Percentiles rank a stretch among this genome's conserved stretches.
Evolutionary conservation across 2,329 filamentous ascomycete species (phyloP).

Genomic region (Hypoxylon sp.): DNA sequence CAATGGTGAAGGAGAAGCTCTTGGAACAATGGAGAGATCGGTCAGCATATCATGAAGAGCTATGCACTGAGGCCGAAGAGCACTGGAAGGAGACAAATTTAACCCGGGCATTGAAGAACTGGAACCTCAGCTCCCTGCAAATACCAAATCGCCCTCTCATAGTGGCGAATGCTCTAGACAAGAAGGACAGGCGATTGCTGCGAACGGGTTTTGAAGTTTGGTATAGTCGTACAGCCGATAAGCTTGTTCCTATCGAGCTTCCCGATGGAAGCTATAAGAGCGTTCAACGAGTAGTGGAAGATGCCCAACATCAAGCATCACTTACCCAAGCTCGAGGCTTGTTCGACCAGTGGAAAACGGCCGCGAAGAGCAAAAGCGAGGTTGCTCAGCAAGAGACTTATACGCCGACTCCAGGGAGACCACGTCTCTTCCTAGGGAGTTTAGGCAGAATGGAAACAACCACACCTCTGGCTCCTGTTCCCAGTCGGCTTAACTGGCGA

Average conservation of each 20-base stretch:
- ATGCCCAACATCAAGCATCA: constrained; percentile 46
- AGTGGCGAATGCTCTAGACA: constrained; percentile 52
- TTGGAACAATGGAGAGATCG: constrained; percentile 50
- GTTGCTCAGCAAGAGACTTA: constrained; percentile 45
- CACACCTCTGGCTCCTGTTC: constrained; percentile 54
- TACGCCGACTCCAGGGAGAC: constrained; percentile 54
- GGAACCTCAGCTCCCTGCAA: constrained; percentile 54
- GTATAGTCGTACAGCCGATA: constrained; percentile 51
- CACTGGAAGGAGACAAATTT: constrained; percentile 48
- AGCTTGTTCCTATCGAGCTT: constrained; percentile 50
- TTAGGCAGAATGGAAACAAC: constrained; percentile 52
- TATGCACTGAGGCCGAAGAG: constrained; percentile 46
- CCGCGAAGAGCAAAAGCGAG: constrained; percentile 36
- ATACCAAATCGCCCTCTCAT: constrained; percentile 52
- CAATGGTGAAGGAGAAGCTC: constrained; percentile 46
- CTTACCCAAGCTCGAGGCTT: constrained; percentile 45
- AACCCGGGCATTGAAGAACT: constrained; percentile 50
- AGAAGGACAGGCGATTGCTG: constrained; percentile 50
- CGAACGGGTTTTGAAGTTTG: constrained; percentile 53
- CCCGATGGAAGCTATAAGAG: constrained; percentile 48
- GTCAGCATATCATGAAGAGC: constrained; percentile 39
- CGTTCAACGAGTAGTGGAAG: constrained; percentile 47
- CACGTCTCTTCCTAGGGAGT: constrained; percentile 50
- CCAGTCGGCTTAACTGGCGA: constrained; percentile 47
- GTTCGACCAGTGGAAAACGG: constrained; percentile 48